Evolutionary conservation across 352 stramenopile genomes (phyloP), one percentile per base, ranked within the genome.

Genomic region (Globisporangium apiculatum): DNA sequence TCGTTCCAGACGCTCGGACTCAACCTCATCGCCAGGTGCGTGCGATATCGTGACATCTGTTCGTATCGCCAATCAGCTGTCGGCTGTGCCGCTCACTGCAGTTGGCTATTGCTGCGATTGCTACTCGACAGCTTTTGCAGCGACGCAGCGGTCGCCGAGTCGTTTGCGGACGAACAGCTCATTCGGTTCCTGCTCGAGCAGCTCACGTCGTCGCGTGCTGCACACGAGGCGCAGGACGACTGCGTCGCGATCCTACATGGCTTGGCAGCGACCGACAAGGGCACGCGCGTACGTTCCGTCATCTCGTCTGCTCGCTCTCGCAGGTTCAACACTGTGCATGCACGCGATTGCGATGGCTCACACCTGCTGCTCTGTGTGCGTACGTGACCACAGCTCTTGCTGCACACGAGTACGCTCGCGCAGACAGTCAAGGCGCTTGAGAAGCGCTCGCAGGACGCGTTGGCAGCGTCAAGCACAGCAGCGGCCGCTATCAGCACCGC

Each of bases 11-110:
- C 58, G 12, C 71, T 94, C 1, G 84, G 82, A 7, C 69, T 94
- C 41, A 92, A 87, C 18, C 69, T 94, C 42, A 91, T 94, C 49
- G 80, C 84, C 15, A 91, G 76, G 82, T 91, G 47, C 24, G 37
- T 49, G 36, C 17, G n/a, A 31, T 31, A 31, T 31, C 24, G 24
- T 3, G 24, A 3, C 24, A 31, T 31, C 24, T 31, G 24, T 2
- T 31, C 24, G 24, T 3, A 31, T 31, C 24, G 24, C 24, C 24
- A 31, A 31, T 3, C 24, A 31, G 24, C 24, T 31, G 3, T 15
- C 3, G 15, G 6, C 12, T 47, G 18, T 36, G 35, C 41, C 9
- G 8, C 36, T 17, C 15, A 48, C 14, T 37, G 48, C n/a, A 11
- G 18, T n/a, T 31, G 14, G 31, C 24, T 17, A 31, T 10, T 54